phyloP scores from a whole-genome alignment of 2,329 filamentous ascomycete genomes.

The Fusarium haematococcum region DNA sequence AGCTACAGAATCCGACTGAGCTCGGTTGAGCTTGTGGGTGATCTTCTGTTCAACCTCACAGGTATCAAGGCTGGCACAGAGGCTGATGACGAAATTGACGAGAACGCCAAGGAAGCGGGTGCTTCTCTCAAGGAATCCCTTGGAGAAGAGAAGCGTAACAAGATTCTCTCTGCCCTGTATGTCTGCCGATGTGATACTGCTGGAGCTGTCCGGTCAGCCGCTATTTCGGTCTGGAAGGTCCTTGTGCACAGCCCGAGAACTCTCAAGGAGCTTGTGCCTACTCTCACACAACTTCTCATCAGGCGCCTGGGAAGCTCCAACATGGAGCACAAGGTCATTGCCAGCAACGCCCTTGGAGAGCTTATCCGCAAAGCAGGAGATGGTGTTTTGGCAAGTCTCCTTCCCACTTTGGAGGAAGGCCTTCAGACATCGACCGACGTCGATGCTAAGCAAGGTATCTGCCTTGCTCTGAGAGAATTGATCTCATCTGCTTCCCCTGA shows the following conservation, averaged over 20 bases:
- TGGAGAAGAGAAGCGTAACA: slow-evolving; percentile 96
- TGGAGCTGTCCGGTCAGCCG: slow-evolving; percentile 87
- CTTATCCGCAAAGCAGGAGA: slow-evolving; percentile 97
- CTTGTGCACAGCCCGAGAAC: slow-evolving; percentile 91
- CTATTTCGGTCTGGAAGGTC: slow-evolving; percentile 96
- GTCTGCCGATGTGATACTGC: slow-evolving; percentile 98
- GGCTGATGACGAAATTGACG: slow-evolving; percentile 82
- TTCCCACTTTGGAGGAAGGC: slow-evolving; percentile 93
- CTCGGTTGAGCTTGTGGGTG: slow-evolving; percentile 96
- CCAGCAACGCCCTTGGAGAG: slow-evolving; percentile 95
- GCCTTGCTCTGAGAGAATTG: slow-evolving; percentile 93
- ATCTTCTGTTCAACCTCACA: slow-evolving; percentile 96
- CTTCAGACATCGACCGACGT: slow-evolving; percentile 89
- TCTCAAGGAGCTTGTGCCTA: slow-evolving; percentile 94
- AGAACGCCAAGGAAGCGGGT: slow-evolving; percentile 85
- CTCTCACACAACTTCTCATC: slow-evolving; percentile 94
- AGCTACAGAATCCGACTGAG: slow-evolving; percentile 98
- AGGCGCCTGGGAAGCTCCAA: slow-evolving; percentile 93
- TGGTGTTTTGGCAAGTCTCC: slow-evolving; percentile 85
- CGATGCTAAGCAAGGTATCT: slow-evolving; percentile 96
- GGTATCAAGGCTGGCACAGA: slow-evolving; percentile 87
- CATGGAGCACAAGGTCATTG: slow-evolving; percentile 99
- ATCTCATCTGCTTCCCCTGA: slow-evolving; percentile 91
- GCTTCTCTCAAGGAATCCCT: slow-evolving; percentile 94
- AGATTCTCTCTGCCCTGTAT: slow-evolving; percentile 95